Conservation (phyloP, 1,139 yeast species). For the Blastobotrys ciferrii region DNA sequence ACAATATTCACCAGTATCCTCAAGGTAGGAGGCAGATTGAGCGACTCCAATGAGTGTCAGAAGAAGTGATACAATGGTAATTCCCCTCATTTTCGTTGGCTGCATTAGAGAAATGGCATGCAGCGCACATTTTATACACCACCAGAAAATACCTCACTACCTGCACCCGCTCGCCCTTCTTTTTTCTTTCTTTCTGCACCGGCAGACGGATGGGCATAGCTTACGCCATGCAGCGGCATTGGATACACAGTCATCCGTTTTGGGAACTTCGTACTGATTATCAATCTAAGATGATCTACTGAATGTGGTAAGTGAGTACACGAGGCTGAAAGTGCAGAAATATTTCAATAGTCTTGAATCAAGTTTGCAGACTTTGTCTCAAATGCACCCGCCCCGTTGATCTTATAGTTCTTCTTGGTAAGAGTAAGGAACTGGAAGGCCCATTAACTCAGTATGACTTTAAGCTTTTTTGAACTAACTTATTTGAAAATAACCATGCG, state of each 20-base stretch:
- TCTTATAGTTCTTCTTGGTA: too few relatives aligned
- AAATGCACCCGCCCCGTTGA: neutral
- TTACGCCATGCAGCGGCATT: neutral
- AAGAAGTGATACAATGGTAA: neutral
- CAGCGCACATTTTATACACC: neutral
- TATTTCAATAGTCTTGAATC: neutral
- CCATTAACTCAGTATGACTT: too few relatives aligned
- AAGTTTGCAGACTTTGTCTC: neutral
- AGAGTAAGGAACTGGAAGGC: too few relatives aligned
- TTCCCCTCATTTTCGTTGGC: neutral
- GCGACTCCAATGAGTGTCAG: neutral
- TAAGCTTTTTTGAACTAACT: too few relatives aligned
- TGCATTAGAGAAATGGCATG: neutral
- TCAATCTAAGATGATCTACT: neutral
- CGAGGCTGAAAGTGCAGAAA: neutral
- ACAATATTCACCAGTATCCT: neutral
- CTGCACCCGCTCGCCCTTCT: too few relatives aligned
- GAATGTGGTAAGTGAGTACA: constrained; percentile 1
- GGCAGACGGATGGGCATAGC: neutral
- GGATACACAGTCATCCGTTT: neutral
- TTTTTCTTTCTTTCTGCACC: neutral
- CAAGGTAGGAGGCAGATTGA: constrained; percentile 1
- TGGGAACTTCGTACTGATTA: constrained; percentile 2
- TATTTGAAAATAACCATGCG: too few relatives aligned
- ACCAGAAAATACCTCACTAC: neutral